phyloP scores from a whole-genome alignment of 164 flowering plant species.

The Annona cherimola region DNA sequence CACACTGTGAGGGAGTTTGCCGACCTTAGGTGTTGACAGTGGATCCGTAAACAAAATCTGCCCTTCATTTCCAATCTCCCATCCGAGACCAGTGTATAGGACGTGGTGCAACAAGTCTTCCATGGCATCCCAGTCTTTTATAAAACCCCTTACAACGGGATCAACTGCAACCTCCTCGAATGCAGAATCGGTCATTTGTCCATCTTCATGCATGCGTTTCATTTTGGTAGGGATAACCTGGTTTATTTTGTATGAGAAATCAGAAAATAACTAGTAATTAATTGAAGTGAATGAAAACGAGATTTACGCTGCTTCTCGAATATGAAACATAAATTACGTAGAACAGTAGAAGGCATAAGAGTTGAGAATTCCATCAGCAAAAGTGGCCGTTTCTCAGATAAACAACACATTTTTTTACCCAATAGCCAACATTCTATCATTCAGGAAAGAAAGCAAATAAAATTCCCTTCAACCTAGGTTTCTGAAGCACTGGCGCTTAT shows the following conservation, averaged over 20 bases:
- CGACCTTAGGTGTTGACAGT: conserved; percentile 88
- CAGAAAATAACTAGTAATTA: not conserved
- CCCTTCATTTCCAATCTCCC: conserved; percentile 99
- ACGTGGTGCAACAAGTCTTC: conserved; percentile 89
- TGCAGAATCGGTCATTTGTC: conserved; percentile 26
- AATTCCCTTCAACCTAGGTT: not conserved
- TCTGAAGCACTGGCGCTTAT: not conserved
- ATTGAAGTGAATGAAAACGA: not conserved
- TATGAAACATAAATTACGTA: not conserved
- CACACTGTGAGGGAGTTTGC: not conserved
- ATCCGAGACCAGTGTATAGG: conserved; percentile 79
- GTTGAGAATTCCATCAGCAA: too few species aligned
- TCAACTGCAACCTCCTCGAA: conserved; percentile 61
- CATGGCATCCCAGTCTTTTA: conserved; percentile 97
- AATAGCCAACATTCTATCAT: too few species aligned
- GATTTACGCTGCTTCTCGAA: not conserved
- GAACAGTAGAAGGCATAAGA: too few species aligned
- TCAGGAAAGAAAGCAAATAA: too few species aligned
- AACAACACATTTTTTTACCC: too few species aligned
- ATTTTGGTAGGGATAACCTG: conserved; percentile 89
- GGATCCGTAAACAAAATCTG: conserved; percentile 94
- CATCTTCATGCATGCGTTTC: conserved; percentile 73
- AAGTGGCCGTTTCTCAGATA: too few species aligned
- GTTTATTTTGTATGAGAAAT: not conserved
- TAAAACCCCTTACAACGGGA: conserved; percentile 82